phyloP scores from a whole-genome alignment of 192 early-diverging fungal genomes.

The Geranomyces variabilis region DNA sequence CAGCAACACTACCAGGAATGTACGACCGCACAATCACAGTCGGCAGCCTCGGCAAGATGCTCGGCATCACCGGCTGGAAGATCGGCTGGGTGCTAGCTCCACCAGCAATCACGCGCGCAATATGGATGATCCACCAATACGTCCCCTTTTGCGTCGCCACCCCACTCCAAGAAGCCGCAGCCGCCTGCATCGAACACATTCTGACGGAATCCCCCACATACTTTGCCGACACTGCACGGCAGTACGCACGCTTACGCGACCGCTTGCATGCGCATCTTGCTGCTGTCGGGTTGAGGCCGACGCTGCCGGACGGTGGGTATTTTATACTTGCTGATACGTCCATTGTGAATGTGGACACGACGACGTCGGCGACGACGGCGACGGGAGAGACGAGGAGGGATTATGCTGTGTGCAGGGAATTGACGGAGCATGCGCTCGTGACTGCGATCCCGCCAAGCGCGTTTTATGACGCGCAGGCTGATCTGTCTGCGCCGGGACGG shows the following conservation, averaged over 20 bases:
- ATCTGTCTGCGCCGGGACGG: conserved; percentile 60
- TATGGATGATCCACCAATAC: conserved; percentile 86
- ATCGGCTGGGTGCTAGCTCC: conserved; percentile 91
- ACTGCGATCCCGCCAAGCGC: conserved; percentile 89
- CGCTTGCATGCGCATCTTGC: conserved; percentile 70
- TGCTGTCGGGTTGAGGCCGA: conserved; percentile 73
- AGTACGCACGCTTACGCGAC: conserved; percentile 75
- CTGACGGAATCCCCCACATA: conserved; percentile 49
- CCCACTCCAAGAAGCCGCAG: conserved; percentile 83
- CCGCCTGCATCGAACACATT: conserved; percentile 72
- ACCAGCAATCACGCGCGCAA: conserved; percentile 67
- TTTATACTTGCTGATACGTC: conserved; percentile 87
- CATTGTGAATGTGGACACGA: conserved; percentile 57
- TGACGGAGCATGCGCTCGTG: conserved; percentile 88
- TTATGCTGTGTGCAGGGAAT: conserved; percentile 80
- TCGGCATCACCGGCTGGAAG: conserved; percentile 96
- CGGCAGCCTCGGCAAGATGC: conserved; percentile 90
- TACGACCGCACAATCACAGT: conserved; percentile 95
- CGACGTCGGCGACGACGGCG: conserved; percentile 41
- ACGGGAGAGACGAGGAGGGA: conserved; percentile 52
- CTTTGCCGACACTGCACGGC: conserved; percentile 68
- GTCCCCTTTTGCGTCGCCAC: conserved; percentile 88
- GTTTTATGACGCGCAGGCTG: conserved; percentile 68
- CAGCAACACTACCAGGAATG: conserved; percentile 83
- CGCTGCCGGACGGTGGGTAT: conserved; percentile 89